Evolutionary conservation across 2,329 filamentous ascomycete species (phyloP).

Genomic region (Xylariales sp.): DNA sequence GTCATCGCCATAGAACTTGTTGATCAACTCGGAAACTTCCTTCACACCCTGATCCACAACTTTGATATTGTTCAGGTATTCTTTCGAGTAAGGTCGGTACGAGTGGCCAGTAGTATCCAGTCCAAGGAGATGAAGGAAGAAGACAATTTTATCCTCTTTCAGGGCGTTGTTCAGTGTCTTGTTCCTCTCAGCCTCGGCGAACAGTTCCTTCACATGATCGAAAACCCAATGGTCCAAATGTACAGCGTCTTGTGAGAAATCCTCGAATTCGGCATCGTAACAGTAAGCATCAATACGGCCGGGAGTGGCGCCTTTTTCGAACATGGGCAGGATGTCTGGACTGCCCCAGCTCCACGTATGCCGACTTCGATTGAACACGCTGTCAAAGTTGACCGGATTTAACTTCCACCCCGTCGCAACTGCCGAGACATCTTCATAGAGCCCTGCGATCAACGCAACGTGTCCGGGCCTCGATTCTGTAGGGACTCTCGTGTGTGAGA

Average conservation of each 20-base stretch:
- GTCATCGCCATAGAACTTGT: conserved; percentile 78
- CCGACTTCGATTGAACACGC: conserved; percentile 91
- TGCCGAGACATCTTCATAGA: conserved; percentile 97
- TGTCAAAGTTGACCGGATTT: conserved; percentile 97
- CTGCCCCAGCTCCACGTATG: conserved; percentile 99
- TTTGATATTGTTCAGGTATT: conserved; percentile 93
- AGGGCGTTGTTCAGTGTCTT: conserved; percentile 67
- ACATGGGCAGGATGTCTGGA: conserved; percentile 96
- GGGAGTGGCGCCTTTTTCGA: conserved; percentile 83
- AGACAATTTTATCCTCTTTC: conserved; percentile 81
- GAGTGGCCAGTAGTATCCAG: conserved; percentile 86
- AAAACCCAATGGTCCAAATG: conserved; percentile 93
- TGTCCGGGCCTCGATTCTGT: conserved; percentile 96
- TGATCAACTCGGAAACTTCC: conserved; percentile 75
- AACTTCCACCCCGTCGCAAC: conserved; percentile 98
- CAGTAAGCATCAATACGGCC: conserved; percentile 82
- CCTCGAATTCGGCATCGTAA: conserved; percentile 81
- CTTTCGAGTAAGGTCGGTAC: conserved; percentile 86
- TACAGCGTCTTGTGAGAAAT: conserved; percentile 79
- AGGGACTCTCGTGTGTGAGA: conserved; percentile 93
- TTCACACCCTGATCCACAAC: conserved; percentile 86
- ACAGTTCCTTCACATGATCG: conserved; percentile 83
- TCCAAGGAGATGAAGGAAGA: conserved; percentile 90
- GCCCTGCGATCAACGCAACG: conserved; percentile 90
- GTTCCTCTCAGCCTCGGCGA: conserved; percentile 74